Evolutionary conservation across 2,329 filamentous ascomycete species (phyloP).

Genomic region (Madurella fahalii): DNA sequence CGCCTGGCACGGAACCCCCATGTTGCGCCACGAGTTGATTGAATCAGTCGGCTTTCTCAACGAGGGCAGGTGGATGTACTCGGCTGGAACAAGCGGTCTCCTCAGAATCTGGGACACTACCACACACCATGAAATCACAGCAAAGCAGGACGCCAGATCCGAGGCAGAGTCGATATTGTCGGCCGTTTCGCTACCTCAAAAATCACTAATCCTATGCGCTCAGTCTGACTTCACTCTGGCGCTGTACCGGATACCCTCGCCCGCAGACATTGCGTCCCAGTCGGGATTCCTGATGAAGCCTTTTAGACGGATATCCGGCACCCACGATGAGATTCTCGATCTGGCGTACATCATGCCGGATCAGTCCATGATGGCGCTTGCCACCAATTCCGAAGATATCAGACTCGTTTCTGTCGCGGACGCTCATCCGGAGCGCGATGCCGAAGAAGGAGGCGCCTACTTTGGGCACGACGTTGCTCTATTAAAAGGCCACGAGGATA

Average conservation of each 20-base stretch:
- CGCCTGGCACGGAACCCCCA: constrained; percentile 78
- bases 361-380: constrained; percentile 77
- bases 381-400: constrained; percentile 92
- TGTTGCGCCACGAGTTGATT: constrained; percentile 80
- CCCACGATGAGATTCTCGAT: constrained; percentile 97
- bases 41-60: constrained; percentile 79
- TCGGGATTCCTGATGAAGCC: constrained; percentile 39
- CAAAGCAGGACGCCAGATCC: constrained; percentile 59
- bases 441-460: constrained; percentile 45
- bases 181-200: constrained; percentile 59
- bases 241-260: constrained; percentile 56
- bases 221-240: constrained; percentile 87
- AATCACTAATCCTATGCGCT: constrained; percentile 72
- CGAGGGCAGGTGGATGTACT: constrained; percentile 69
- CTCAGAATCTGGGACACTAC: constrained; percentile 80
- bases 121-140: constrained; percentile 72
- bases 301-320: constrained; percentile 82
- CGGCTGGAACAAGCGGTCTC: constrained; percentile 77
- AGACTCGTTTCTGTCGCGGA: constrained; percentile 72
- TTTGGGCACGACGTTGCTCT: constrained; percentile 88
- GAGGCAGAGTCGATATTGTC: constrained; percentile 67
- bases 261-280: constrained; percentile 30
- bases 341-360: constrained; percentile 80
- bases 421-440: constrained; percentile 29
- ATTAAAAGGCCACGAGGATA: constrained; percentile 87